Base-by-base conservation (phyloP, 2,329 filamentous ascomycete species). In the Pseudocercospora fuligena region DNA sequence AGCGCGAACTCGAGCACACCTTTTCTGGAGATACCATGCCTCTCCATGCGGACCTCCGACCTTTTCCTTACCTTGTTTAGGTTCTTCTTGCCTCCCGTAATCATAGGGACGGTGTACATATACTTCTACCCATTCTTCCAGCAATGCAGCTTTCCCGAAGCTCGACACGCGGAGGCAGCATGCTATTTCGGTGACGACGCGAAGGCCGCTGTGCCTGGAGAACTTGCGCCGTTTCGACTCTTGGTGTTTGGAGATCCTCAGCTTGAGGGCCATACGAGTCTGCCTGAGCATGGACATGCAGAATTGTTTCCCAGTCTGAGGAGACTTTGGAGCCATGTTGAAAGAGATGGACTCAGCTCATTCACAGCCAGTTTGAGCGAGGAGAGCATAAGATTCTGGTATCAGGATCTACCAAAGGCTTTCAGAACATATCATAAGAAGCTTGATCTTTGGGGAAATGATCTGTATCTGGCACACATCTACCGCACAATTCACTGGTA, bases 391-490 rank as follows among this genome's bases (percentile, higher is more conserved):
- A 73, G 69, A 9, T 69, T 78, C 3, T 66, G 76, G 14, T 65
- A 62, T 0, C 68, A 90, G 65, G 93, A 97, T 77, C 80, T 93
- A 1, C 89, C 88, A 6, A 86, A 87, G 71, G 84, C 89, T 19
- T 72, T 94, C 59, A 84, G 89, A 71, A 89, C 89, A 0, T 82
- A 86, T 60, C 87, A 92, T 70, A 99, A 99, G 81, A 86, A 87
- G 19, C 79, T 99, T 72, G 95, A 99, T 79, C 86, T 97, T 1
- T 87, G 93, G 74, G 95, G 95, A 3, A 99, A 99, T 79, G 95
- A 99, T 80, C 92, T 89, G 75, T 99, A 98, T 79, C 87, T 99
- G 33, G 92, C 92, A 21, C 95, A 99, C 78, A 93, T 97, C 66
- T 97, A 96, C 80, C 87, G 92, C 16, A 91, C 89, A 0, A 80